phyloP scores from a whole-genome alignment of 768 basidiomycete species.

The Sarcodon aspratus region DNA sequence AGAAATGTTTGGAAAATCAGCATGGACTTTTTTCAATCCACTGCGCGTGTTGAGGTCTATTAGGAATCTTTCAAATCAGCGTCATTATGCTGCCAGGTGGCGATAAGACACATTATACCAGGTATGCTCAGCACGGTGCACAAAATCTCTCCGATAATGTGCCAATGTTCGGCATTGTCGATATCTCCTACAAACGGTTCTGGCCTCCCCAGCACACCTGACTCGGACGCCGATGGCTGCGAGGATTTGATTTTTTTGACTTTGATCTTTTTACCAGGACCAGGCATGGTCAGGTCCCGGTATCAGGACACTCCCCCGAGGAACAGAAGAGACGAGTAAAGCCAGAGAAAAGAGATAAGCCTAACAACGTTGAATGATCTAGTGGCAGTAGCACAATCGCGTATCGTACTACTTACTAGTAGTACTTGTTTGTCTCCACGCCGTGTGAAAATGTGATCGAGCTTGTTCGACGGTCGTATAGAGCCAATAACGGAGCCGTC shows the following conservation, averaged over 20 bases:
- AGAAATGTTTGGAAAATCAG: constrained; percentile 42
- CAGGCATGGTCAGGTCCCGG: constrained; percentile 14
- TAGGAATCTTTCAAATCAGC: not conserved
- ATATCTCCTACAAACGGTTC: constrained; percentile 28
- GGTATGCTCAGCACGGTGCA: constrained; percentile 43
- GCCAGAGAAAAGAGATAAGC: too few relatives aligned
- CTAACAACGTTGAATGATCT: too few relatives aligned
- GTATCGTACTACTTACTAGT: too few relatives aligned
- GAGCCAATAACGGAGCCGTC: too few relatives aligned
- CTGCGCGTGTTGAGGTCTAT: constrained; percentile 43
- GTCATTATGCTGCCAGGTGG: not conserved
- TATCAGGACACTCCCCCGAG: too few relatives aligned
- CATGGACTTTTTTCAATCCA: constrained; percentile 54
- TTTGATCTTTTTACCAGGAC: constrained; percentile 13
- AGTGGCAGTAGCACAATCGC: too few relatives aligned
- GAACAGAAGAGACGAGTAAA: too few relatives aligned
- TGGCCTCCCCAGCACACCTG: not conserved
- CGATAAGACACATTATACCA: constrained; percentile 22
- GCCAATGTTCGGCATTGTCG: constrained; percentile 38
- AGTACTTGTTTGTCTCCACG: too few relatives aligned
- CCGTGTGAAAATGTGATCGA: too few relatives aligned
- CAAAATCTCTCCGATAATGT: constrained; percentile 30
- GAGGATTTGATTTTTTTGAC: constrained; percentile 4
- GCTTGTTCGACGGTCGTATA: too few relatives aligned
- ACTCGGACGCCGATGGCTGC: not conserved